These are phyloP conservation scores for Syncephalastrum monosporum DNA, from an alignment of 371 early-diverging fungal species.

Conservation along the genomic window DNA sequence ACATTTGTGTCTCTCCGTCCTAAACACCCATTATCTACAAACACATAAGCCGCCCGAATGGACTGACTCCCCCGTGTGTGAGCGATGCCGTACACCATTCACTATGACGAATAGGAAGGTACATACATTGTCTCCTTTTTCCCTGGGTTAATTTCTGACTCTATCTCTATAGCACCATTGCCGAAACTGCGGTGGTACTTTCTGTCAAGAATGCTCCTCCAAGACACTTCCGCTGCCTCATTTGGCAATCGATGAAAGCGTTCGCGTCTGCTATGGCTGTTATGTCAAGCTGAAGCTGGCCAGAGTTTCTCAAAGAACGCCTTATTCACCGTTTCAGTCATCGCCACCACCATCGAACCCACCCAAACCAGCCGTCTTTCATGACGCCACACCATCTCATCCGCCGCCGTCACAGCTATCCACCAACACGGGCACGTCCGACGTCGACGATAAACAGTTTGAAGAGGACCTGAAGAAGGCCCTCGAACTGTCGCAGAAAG, in stretches of 20 bases:
- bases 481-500: conserved; percentile 82
- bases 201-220: conserved; percentile 89
- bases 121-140: not conserved
- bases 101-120: conserved; percentile 91
- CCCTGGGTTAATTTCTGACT: not conserved
- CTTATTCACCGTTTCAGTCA: not conserved
- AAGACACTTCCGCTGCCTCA: conserved; percentile 81
- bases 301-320: conserved; percentile 17
- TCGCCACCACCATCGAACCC: too few relatives aligned
- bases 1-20: too few relatives aligned
- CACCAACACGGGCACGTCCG: too few relatives aligned
- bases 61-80: conserved; percentile 91
- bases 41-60: conserved; percentile 85
- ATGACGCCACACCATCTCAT: too few relatives aligned
- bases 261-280: conserved; percentile 94
- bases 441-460: conserved; percentile 45
- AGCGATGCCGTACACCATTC: conserved; percentile 87
- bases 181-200: conserved; percentile 92
- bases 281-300: conserved; percentile 64
- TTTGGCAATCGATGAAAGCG: conserved; percentile 83
- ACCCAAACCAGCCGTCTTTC: too few relatives aligned
- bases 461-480: conserved; percentile 88
- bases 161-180: conserved; percentile 78
- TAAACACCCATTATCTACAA: too few relatives aligned
- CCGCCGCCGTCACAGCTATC: too few relatives aligned